A percentile compares a stretch with the other conserved stretches of the same genome.
These are phyloP conservation scores for Colletotrichum orbiculare DNA, from an alignment of 2,329 filamentous ascomycete species.

Conservation along the genomic window DNA sequence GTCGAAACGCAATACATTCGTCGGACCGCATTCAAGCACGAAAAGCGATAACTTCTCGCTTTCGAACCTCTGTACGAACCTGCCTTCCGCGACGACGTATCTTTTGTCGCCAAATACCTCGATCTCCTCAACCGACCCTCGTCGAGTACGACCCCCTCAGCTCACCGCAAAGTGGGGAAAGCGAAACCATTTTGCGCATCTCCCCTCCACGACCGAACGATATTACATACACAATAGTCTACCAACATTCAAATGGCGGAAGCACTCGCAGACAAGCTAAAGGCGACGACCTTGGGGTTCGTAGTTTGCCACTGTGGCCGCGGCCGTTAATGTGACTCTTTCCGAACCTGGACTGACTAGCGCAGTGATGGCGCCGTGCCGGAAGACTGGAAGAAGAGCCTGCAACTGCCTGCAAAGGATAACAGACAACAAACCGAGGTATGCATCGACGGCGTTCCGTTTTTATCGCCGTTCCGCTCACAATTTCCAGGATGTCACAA, in stretches of 20 bases:
- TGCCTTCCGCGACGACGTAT: constrained; percentile 3
- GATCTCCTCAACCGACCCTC: constrained; percentile 11
- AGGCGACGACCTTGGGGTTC: constrained; percentile 55
- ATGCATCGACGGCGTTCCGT: constrained; percentile 39
- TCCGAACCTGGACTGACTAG: constrained; percentile 47
- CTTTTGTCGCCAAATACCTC: constrained; percentile 13
- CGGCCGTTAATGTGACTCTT: not conserved
- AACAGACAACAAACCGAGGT: constrained; percentile 85
- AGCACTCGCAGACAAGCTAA: constrained; percentile 58
- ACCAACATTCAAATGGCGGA: constrained; percentile 50
- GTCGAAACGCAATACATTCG: constrained; percentile 3
- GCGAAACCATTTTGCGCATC: constrained; percentile 33
- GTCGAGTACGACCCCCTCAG: constrained; percentile 30
- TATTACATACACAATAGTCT: constrained; percentile 2
- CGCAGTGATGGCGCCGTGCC: constrained; percentile 60
- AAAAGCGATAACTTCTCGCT: constrained; percentile 18
- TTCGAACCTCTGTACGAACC: not conserved
- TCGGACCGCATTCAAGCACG: constrained; percentile 10
- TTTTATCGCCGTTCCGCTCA: constrained; percentile 29
- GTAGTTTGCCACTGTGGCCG: constrained; percentile 27
- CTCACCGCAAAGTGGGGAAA: constrained; percentile 35
- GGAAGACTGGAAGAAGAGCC: constrained; percentile 78
- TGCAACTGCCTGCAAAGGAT: constrained; percentile 80
- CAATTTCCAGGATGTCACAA: constrained; percentile 85
- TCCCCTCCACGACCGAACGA: constrained; percentile 20